A percentile compares a stretch with the other conserved stretches of the same genome.
phyloP scores from a whole-genome alignment of 2,329 filamentous ascomycete genomes.

The Beauveria asiatica region DNA sequence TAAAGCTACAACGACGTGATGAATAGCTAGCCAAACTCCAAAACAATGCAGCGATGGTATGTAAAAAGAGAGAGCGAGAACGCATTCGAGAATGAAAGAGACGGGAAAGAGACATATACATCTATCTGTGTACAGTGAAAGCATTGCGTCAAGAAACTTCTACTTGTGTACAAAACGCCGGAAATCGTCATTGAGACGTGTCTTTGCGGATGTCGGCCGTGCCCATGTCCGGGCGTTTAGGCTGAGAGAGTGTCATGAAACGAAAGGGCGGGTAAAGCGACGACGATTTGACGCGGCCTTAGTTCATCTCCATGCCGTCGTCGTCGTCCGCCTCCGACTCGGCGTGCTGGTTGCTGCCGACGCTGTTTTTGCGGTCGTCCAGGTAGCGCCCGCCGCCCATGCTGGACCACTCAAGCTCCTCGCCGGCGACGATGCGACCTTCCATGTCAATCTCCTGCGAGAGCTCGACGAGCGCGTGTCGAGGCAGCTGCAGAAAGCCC shows the following conservation, averaged over 20 bases:
- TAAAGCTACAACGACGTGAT: background rate
- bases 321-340: constrained; percentile 53
- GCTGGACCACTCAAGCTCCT: constrained; percentile 59
- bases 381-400: constrained; percentile 35
- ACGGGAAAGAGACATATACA: background rate
- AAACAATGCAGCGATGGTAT: constrained; percentile 7
- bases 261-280: background rate
- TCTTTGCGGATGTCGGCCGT: too few species aligned
- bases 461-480: constrained; percentile 75
- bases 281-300: constrained; percentile 5
- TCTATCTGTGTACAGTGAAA: background rate
- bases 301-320: constrained; percentile 53
- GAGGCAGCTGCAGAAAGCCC: constrained; percentile 74
- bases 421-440: constrained; percentile 80
- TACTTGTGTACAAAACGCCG: background rate
- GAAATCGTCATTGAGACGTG: background rate
- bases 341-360: constrained; percentile 48
- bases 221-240: background rate
- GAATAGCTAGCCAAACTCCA: background rate
- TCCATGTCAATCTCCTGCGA: constrained; percentile 91
- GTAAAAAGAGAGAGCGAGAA: background rate
- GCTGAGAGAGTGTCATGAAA: background rate
- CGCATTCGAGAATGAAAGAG: background rate
- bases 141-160: background rate
- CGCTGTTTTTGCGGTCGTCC: constrained; percentile 49